A percentile compares a stretch with the other conserved stretches of the same genome.
phyloP scores from a whole-genome alignment of 2,329 filamentous ascomycete genomes.

The Cadophora malorum region DNA sequence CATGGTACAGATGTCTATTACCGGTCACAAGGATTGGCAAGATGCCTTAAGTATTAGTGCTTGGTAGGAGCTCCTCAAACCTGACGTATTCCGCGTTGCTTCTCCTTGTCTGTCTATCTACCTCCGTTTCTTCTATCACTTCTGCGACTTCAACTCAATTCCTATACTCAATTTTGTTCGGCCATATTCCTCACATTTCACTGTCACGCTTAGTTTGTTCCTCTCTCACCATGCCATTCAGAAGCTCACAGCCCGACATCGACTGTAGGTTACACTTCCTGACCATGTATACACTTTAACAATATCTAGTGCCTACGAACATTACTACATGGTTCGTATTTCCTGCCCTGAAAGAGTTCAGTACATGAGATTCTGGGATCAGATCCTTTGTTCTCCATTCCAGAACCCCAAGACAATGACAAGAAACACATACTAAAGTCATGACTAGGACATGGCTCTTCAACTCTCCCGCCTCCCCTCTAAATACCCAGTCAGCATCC shows the following conservation, averaged over 20 bases:
- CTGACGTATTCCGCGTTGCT: constrained; percentile 2
- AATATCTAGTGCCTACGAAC: constrained; percentile 52
- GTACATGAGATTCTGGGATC: too few species aligned
- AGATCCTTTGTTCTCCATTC: too few species aligned
- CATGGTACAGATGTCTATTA: not conserved
- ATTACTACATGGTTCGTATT: constrained; percentile 55
- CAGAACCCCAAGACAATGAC: too few species aligned
- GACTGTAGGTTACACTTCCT: constrained; percentile 28
- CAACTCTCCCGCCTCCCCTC: constrained; percentile 58
- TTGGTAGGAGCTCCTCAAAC: not conserved
- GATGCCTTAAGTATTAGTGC: not conserved
- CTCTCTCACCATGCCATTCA: constrained; percentile 35
- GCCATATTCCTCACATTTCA: constrained; percentile 3
- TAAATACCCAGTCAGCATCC: constrained; percentile 39
- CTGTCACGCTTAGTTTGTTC: not conserved
- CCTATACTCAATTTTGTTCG: not conserved
- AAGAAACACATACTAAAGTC: too few species aligned
- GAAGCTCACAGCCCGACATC: constrained; percentile 39
- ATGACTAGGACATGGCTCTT: constrained; percentile 60
- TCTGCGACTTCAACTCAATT: not conserved
- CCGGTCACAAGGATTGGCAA: not conserved
- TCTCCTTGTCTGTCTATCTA: not conserved
- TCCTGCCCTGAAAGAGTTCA: too few species aligned
- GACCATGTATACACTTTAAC: not conserved
- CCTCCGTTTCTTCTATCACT: not conserved